These are phyloP conservation scores for Fusarium mangiferae DNA, from an alignment of 2,329 filamentous ascomycete species.

Conservation along the genomic window DNA sequence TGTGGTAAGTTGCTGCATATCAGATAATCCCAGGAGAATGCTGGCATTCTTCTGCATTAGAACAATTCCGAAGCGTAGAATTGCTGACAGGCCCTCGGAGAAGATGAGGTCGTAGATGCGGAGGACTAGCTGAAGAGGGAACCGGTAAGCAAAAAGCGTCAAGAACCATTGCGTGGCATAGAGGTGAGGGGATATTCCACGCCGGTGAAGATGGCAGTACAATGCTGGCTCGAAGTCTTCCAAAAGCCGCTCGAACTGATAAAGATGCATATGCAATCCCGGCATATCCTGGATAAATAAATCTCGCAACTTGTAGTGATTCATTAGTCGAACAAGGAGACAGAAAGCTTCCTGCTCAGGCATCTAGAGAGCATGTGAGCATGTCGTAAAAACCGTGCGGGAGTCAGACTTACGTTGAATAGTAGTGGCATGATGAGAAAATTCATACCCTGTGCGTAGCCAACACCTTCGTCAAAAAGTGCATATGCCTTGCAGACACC, in stretches of 20 bases:
- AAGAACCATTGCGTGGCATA: slow-evolving; percentile 99
- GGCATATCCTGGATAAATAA: slow-evolving; percentile 97
- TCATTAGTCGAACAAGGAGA: slow-evolving; percentile 92
- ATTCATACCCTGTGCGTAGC: slow-evolving; percentile 99
- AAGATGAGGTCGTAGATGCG: slow-evolving; percentile 96
- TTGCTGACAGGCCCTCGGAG: slow-evolving; percentile 90
- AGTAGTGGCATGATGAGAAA: slow-evolving; percentile 96
- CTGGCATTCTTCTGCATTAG: slow-evolving; percentile 95
- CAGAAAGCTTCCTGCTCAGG: slow-evolving; percentile 97
- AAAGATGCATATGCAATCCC: slow-evolving; percentile 90
- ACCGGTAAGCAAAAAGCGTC: slow-evolving; percentile 97
- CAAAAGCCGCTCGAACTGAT: slow-evolving; percentile 92
- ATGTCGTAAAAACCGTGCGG: background rate
- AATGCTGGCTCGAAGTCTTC: slow-evolving; percentile 95
- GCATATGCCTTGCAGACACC: slow-evolving; percentile 98
- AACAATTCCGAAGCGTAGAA: slow-evolving; percentile 93
- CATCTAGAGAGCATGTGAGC: slow-evolving; percentile 67
- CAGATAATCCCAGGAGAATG: slow-evolving; percentile 82
- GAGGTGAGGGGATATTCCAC: slow-evolving; percentile 87
- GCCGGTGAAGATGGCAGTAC: slow-evolving; percentile 91
- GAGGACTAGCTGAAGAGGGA: slow-evolving; percentile 93
- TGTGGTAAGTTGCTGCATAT: slow-evolving; percentile 88
- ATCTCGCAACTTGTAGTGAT: slow-evolving; percentile 91
- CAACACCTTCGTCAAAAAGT: slow-evolving; percentile 91
- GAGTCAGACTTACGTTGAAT: slow-evolving; percentile 77